Evolutionary conservation across 805 yeast genomes (phyloP).

Genomic region (Diddensiella santjacobensis): DNA sequence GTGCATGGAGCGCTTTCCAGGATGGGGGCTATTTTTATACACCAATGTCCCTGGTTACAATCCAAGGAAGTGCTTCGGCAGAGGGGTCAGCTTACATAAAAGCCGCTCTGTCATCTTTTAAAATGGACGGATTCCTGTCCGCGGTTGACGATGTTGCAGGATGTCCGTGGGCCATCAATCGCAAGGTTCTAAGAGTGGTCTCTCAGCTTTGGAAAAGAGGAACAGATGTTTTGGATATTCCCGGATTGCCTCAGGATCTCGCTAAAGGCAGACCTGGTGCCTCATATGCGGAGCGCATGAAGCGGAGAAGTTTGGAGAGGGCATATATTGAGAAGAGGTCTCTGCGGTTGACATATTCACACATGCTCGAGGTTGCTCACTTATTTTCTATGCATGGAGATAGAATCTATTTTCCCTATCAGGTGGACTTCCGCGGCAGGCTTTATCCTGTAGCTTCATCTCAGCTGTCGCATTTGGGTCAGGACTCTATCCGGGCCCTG

Average conservation of each 20-base stretch:
- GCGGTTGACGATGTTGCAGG: slow-evolving; percentile 82
- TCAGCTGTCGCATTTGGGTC: slow-evolving; percentile 56
- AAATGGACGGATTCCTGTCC: slow-evolving; percentile 60
- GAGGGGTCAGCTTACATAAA: slow-evolving; percentile 84
- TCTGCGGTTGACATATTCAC: slow-evolving; percentile 4
- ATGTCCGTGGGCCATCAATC: slow-evolving; percentile 90
- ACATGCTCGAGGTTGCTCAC: slow-evolving; percentile 74
- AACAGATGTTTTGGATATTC: slow-evolving; percentile 61
- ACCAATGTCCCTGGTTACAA: slow-evolving; percentile 6
- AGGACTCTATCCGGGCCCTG: slow-evolving; percentile 54
- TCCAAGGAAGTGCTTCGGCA: slow-evolving; percentile 60
- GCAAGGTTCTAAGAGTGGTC: slow-evolving; percentile 60
- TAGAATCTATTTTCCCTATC: slow-evolving; percentile 55
- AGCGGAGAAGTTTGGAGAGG: background rate
- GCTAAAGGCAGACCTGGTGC: background rate
- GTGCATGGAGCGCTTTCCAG: slow-evolving; percentile 75
- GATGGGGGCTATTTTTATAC: slow-evolving; percentile 80
- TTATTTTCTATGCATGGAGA: slow-evolving; percentile 61
- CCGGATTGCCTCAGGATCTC: slow-evolving; percentile 22
- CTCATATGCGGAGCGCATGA: background rate
- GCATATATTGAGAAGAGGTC: slow-evolving; percentile 1
- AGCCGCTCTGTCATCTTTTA: slow-evolving; percentile 69
- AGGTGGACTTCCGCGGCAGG: slow-evolving; percentile 59
- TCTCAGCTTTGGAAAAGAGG: slow-evolving; percentile 84
- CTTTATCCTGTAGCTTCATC: slow-evolving; percentile 57